phyloP scores from a whole-genome alignment of 306 rosid species.

The Arachis stenosperma region DNA sequence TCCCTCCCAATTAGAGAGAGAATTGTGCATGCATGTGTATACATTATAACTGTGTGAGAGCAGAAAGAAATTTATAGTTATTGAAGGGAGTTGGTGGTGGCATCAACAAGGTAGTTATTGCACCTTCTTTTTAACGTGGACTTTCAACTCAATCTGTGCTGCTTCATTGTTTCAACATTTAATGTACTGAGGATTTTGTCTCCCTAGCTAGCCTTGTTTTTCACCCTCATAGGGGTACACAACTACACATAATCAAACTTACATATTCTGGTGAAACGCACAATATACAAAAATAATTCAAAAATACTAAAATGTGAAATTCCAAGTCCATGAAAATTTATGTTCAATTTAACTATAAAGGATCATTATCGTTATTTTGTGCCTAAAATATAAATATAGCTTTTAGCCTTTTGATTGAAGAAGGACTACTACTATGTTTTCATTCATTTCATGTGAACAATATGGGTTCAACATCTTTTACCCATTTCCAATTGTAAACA shows the following conservation, averaged over 20 bases:
- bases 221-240: not conserved
- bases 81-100: constrained; percentile 41
- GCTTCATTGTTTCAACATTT: constrained; percentile 29
- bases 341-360: constrained; percentile 6
- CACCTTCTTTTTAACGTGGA: constrained; percentile 15
- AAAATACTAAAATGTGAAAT: not conserved
- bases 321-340: not conserved
- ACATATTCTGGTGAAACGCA: not conserved
- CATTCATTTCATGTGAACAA: too few species aligned
- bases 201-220: constrained; percentile 17
- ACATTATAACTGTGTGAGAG: constrained; percentile 7
- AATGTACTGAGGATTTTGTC: constrained; percentile 44
- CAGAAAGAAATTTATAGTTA: constrained; percentile 25
- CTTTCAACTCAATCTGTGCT: constrained; percentile 29
- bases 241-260: not conserved
- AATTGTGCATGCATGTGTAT: not conserved
- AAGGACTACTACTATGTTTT: too few species aligned
- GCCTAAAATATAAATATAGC: too few species aligned
- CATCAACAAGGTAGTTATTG: constrained; percentile 29
- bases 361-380: not conserved
- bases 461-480: too few species aligned
- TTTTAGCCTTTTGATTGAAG: not conserved
- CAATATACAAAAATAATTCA: not conserved
- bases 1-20: constrained; percentile 2
- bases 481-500: too few species aligned